Conservation (phyloP, 2,329 filamentous ascomycete genomes). For the Pleurostoma richardsiae region DNA sequence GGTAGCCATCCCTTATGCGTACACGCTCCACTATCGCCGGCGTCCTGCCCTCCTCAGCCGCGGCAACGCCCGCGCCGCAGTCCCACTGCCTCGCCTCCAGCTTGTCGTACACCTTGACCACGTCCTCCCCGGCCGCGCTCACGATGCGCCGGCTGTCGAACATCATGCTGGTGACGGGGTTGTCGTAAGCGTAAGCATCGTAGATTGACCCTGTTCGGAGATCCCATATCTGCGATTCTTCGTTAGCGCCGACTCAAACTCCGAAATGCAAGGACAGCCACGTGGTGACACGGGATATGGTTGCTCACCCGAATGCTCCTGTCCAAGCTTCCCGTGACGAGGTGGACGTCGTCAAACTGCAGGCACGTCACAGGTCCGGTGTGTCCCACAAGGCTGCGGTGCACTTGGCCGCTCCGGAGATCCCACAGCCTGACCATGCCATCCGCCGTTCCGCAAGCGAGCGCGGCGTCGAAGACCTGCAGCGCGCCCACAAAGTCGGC, state of each 20-base stretch:
- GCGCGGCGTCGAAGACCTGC: slow-evolving; percentile 91
- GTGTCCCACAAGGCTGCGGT: slow-evolving; percentile 90
- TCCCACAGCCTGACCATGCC: slow-evolving; percentile 98
- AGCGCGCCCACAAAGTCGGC: slow-evolving; percentile 93
- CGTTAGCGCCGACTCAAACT: background rate
- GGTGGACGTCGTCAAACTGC: slow-evolving; percentile 92
- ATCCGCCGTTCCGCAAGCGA: slow-evolving; percentile 94
- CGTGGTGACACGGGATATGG: background rate
- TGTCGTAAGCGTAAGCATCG: slow-evolving; percentile 93
- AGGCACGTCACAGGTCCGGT: slow-evolving; percentile 91
- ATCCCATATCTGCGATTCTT: slow-evolving; percentile 81
- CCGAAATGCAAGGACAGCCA: background rate
- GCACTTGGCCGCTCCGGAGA: slow-evolving; percentile 92
- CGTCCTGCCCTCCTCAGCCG: slow-evolving; percentile 59
- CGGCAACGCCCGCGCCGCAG: slow-evolving; percentile 76
- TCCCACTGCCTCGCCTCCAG: slow-evolving; percentile 94
- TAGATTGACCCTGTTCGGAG: slow-evolving; percentile 91
- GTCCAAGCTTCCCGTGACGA: slow-evolving; percentile 90
- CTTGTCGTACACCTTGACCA: slow-evolving; percentile 98
- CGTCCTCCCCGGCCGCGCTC: slow-evolving; percentile 82
- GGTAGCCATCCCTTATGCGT: slow-evolving; percentile 86
- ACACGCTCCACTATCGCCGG: slow-evolving; percentile 76
- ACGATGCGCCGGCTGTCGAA: slow-evolving; percentile 90
- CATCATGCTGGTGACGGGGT: slow-evolving; percentile 92
- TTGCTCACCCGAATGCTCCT: slow-evolving; percentile 83